Conservation (phyloP, 202 grass and related monocot species). For the Bolboschoenoplectus hybrid region DNA sequence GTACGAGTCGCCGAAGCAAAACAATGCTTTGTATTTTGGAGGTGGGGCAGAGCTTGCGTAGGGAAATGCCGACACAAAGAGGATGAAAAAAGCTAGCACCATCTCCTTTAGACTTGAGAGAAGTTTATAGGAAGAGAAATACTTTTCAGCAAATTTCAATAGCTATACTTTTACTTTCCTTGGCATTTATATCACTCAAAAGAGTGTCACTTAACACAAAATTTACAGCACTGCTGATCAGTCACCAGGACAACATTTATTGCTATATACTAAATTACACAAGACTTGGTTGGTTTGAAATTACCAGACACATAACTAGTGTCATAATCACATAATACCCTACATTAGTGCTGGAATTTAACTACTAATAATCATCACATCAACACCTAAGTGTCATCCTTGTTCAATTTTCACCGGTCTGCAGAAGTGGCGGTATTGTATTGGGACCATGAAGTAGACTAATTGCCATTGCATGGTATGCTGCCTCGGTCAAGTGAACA, state of each 20-base stretch:
- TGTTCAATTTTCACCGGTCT: slow-evolving; percentile 6
- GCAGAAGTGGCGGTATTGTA: slow-evolving; percentile 54
- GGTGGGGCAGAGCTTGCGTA: not conserved
- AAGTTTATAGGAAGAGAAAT: not conserved
- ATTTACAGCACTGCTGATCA: slow-evolving; percentile 3
- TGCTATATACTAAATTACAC: slow-evolving; percentile 11
- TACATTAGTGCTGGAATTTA: not conserved
- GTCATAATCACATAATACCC: slow-evolving; percentile 11
- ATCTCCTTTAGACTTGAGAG: not conserved
- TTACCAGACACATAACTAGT: not conserved
- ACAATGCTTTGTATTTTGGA: slow-evolving; percentile 44
- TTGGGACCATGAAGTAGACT: slow-evolving; percentile 67
- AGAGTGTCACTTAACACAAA: not conserved
- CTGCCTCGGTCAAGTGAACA: slow-evolving; percentile 80
- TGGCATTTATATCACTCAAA: slow-evolving; percentile 20
- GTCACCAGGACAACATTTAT: not conserved
- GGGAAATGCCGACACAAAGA: not conserved
- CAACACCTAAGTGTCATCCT: not conserved
- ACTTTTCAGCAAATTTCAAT: not conserved
- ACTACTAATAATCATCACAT: not conserved
- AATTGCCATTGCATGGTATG: slow-evolving; percentile 68
- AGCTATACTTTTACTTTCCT: not conserved
- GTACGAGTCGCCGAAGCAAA: slow-evolving; percentile 65
- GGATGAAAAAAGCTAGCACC: not conserved
- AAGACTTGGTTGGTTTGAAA: not conserved